These are phyloP conservation scores for Hygrophorus russula DNA, from an alignment of 768 basidiomycete genomes.

Conservation along the genomic window DNA sequence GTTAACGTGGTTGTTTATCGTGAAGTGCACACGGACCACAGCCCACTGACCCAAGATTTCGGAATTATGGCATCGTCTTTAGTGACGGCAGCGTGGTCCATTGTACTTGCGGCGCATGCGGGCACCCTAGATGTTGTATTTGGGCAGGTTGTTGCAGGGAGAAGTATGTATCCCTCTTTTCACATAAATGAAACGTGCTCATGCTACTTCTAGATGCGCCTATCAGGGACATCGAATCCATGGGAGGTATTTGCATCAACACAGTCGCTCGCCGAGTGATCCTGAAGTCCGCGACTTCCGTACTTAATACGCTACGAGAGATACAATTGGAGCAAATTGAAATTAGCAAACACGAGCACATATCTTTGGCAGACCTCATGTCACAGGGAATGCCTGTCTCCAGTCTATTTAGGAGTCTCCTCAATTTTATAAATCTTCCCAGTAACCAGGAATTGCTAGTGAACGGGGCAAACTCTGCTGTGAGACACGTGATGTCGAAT, in stretches of 20 bases:
- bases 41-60: not conserved
- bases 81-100: slow-evolving; percentile 2
- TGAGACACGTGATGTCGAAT: too few species aligned
- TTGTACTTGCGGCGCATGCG: slow-evolving; percentile 2
- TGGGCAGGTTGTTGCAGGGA: not conserved
- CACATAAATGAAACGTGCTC: not conserved
- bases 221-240: slow-evolving; percentile 1
- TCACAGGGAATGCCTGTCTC: slow-evolving; percentile 1
- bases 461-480: too few species aligned
- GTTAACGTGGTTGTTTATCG: not conserved
- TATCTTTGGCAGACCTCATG: not conserved
- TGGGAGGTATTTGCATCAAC: slow-evolving; percentile 1
- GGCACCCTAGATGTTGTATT: not conserved
- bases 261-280: slow-evolving; percentile 1
- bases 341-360: slow-evolving; percentile 2
- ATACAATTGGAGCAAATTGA: not conserved
- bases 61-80: slow-evolving; percentile 2
- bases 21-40: not conserved
- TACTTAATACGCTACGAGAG: not conserved
- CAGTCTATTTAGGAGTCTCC: not conserved
- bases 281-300: not conserved
- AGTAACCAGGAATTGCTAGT: not conserved
- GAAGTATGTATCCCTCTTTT: slow-evolving; percentile 1
- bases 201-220: not conserved
- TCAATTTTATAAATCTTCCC: slow-evolving; percentile 1